Evolutionary conservation across 75 land plant genomes (phyloP).

Genomic region (Gnetum montanum): DNA sequence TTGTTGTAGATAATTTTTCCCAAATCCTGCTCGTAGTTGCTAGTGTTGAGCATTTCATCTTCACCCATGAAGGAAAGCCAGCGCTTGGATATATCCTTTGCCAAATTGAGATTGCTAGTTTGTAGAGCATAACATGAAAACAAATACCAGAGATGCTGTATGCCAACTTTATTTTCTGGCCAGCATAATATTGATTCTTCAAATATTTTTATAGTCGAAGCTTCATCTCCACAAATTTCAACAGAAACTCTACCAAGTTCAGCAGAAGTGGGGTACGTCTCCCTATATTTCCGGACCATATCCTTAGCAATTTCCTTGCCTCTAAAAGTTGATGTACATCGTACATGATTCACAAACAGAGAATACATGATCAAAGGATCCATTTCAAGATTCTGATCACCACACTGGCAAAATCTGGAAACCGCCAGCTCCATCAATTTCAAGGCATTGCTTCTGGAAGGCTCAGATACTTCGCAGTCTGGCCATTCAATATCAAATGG

Average conservation of each 20-base stretch:
- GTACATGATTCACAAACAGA: constrained; percentile 54
- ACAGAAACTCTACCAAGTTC: constrained; percentile 51
- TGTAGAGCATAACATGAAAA: constrained; percentile 43
- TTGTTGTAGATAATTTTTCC: background rate
- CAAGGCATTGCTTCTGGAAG: constrained; percentile 16
- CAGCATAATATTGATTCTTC: constrained; percentile 45
- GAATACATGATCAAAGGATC: constrained; percentile 18
- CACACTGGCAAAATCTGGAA: constrained; percentile 11
- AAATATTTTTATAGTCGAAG: constrained; percentile 31
- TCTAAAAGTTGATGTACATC: constrained; percentile 37
- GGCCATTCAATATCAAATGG: constrained; percentile 60
- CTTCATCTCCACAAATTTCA: constrained; percentile 11
- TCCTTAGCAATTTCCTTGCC: constrained; percentile 16
- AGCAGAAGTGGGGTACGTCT: constrained; percentile 42
- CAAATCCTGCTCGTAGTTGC: constrained; percentile 3
- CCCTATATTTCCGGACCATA: constrained; percentile 24
- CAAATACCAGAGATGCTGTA: constrained; percentile 81
- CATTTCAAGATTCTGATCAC: background rate
- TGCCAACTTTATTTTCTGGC: constrained; percentile 50
- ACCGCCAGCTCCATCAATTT: constrained; percentile 36
- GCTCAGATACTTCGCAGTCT: constrained; percentile 11
- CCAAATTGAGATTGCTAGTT: constrained; percentile 13
- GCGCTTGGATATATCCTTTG: constrained; percentile 23
- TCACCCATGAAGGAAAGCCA: constrained; percentile 25
- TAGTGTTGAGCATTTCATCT: background rate